Evolutionary conservation across 108 stramenopile species (phyloP).

Genomic region (Fragilaria crotonensis): DNA sequence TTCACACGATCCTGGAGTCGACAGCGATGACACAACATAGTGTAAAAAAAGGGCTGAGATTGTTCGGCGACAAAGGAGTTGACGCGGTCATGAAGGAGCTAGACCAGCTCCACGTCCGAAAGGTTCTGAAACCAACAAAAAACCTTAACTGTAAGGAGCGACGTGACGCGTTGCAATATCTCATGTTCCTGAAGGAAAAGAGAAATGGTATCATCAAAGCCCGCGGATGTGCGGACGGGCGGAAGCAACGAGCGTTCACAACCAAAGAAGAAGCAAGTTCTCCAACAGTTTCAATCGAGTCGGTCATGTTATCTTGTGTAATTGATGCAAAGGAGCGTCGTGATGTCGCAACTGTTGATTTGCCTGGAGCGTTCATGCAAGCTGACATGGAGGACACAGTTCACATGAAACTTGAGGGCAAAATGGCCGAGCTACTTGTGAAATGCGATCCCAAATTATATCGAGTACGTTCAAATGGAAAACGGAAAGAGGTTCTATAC

Average conservation of each 20-base stretch:
- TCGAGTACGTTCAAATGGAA: slow-evolving; percentile 9
- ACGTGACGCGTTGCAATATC: slow-evolving; percentile 11
- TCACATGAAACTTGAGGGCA: slow-evolving; percentile 8
- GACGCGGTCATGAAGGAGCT: slow-evolving; percentile 27
- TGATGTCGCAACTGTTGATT: slow-evolving; percentile 18
- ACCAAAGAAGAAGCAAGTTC: slow-evolving; percentile 23
- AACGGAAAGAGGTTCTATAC: slow-evolving; percentile 14
- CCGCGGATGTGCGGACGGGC: slow-evolving; percentile 25
- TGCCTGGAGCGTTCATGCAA: slow-evolving; percentile 37
- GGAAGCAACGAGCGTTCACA: slow-evolving; percentile 24
- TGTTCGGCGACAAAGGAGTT: slow-evolving; percentile 22
- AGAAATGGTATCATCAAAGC: slow-evolving; percentile 12
- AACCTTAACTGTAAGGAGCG: slow-evolving; percentile 16
- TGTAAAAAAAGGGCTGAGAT: slow-evolving; percentile 15
- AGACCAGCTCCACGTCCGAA: slow-evolving; percentile 25
- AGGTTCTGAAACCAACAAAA: slow-evolving; percentile 12
- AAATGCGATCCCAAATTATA: slow-evolving; percentile 12
- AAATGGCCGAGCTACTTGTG: slow-evolving; percentile 7
- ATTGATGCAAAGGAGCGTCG: slow-evolving; percentile 27
- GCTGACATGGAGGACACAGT: slow-evolving; percentile 13
- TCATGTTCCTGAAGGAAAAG: slow-evolving; percentile 6
- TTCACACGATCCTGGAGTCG: background rate
- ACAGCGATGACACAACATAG: slow-evolving; percentile 1
- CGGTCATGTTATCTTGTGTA: slow-evolving; percentile 17
- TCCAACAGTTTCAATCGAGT: slow-evolving; percentile 31